Percentiles rank a stretch among this genome's conserved stretches.
Conservation (phyloP, 23 red algal species). For the Chondrus crispus region DNA sequence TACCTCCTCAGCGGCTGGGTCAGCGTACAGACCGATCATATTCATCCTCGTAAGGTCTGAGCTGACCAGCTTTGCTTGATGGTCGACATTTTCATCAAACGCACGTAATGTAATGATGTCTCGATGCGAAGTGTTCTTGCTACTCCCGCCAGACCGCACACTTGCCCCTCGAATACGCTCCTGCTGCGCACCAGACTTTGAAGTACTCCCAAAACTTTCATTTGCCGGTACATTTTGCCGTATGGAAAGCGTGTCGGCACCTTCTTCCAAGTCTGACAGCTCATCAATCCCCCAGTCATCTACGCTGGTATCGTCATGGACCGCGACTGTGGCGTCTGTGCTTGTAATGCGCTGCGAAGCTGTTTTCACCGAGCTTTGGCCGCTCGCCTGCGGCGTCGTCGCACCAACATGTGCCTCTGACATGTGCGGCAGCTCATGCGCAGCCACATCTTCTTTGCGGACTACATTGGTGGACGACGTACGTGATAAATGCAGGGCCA, state of each 20-base stretch:
- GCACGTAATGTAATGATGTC: conserved; percentile 57
- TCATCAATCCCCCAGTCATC: conserved; percentile 55
- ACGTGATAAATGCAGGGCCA: no score
- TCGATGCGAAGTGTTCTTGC: background rate
- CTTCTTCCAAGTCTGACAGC: conserved; percentile 24
- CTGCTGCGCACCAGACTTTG: background rate
- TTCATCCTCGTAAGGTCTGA: conserved; percentile 15
- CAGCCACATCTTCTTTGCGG: no score
- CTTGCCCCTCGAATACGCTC: background rate
- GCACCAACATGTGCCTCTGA: no score
- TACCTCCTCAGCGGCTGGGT: conserved; percentile 58
- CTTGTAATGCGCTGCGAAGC: background rate
- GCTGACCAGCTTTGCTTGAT: background rate
- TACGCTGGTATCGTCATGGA: background rate
- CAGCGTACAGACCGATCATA: conserved; percentile 68
- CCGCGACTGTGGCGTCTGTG: background rate
- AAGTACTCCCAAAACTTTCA: background rate
- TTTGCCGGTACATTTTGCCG: background rate
- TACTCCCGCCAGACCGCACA: background rate
- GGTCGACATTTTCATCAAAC: conserved; percentile 43
- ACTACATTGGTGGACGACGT: no score
- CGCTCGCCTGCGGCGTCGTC: no score
- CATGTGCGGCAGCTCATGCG: no score
- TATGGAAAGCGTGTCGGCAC: background rate
- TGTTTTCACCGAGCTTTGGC: background rate